phyloP scores from a whole-genome alignment of 73 alveolate species.

The Paraurostyla sp. region DNA sequence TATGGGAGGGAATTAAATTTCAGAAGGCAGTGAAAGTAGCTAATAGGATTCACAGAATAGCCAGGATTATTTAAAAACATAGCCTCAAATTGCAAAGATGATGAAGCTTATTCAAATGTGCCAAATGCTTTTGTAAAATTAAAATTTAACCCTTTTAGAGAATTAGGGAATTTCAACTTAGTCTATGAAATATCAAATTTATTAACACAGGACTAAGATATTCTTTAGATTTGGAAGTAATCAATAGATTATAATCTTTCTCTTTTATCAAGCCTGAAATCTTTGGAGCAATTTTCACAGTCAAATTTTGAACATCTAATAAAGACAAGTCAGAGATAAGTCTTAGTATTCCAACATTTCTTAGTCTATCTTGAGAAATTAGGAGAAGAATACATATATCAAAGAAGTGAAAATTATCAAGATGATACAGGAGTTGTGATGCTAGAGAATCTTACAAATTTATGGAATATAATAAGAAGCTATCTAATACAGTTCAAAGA shows the following conservation, averaged over 20 bases:
- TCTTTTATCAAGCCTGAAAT: background rate
- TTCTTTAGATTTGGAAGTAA: background rate
- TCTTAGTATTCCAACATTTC: background rate
- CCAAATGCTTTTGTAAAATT: background rate
- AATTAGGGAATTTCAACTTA: constrained; percentile 3
- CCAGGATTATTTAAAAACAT: too few species aligned
- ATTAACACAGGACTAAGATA: background rate
- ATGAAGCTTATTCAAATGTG: background rate
- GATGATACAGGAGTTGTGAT: background rate
- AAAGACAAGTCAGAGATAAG: background rate
- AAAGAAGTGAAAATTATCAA: too few species aligned
- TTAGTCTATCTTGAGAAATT: background rate
- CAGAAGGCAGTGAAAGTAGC: background rate
- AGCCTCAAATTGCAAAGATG: too few species aligned
- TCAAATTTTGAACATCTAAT: constrained; percentile 15
- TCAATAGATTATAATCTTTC: background rate
- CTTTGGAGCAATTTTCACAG: background rate
- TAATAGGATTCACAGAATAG: too few species aligned
- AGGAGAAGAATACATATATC: background rate
- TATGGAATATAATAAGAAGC: background rate
- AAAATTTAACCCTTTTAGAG: background rate
- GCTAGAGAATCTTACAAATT: background rate
- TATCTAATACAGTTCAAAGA: too few species aligned
- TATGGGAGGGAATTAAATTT: background rate
- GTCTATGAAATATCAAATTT: constrained; percentile 20